These are phyloP conservation scores for Ramalina peruviana DNA, from an alignment of 495 filamentous ascomycete species.

Conservation along the genomic window DNA sequence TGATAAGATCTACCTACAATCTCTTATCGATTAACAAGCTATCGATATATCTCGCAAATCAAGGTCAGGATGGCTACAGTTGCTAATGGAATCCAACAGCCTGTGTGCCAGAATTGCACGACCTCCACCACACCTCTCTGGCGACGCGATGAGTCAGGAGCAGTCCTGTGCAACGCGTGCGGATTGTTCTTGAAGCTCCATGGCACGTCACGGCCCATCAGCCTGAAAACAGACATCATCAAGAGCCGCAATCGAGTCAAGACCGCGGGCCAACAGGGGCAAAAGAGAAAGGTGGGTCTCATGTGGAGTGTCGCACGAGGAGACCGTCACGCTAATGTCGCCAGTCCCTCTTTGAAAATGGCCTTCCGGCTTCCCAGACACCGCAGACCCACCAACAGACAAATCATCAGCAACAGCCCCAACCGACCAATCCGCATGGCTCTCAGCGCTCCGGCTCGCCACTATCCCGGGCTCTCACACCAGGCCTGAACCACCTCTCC, in stretches of 20 bases:
- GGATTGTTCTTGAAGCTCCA: slow-evolving; percentile 96
- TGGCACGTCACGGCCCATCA: slow-evolving; percentile 81
- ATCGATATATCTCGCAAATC: slow-evolving; percentile 21
- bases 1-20: slow-evolving; percentile 16
- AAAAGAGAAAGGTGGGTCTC: slow-evolving; percentile 72
- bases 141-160: slow-evolving; percentile 90
- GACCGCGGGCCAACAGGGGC: slow-evolving; percentile 67
- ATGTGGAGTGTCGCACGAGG: neutral
- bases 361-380: slow-evolving; percentile 41
- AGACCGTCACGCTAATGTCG: neutral
- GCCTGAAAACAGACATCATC: slow-evolving; percentile 97
- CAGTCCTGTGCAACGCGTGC: slow-evolving; percentile 98
- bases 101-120: slow-evolving; percentile 91
- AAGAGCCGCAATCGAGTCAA: slow-evolving; percentile 98
- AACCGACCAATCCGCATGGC: slow-evolving; percentile 55
- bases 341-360: slow-evolving; percentile 46
- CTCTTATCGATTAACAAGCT: slow-evolving; percentile 5
- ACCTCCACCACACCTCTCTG: slow-evolving; percentile 94
- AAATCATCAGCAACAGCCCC: slow-evolving; percentile 48
- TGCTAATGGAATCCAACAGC: slow-evolving; percentile 60
- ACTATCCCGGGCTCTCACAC: slow-evolving; percentile 75
- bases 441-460: slow-evolving; percentile 74
- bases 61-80: slow-evolving; percentile 39
- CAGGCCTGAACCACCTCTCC: slow-evolving; percentile 53
- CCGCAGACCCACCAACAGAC: slow-evolving; percentile 39